Conservation (phyloP, 805 yeast genomes). For the Candida tibetensis region DNA sequence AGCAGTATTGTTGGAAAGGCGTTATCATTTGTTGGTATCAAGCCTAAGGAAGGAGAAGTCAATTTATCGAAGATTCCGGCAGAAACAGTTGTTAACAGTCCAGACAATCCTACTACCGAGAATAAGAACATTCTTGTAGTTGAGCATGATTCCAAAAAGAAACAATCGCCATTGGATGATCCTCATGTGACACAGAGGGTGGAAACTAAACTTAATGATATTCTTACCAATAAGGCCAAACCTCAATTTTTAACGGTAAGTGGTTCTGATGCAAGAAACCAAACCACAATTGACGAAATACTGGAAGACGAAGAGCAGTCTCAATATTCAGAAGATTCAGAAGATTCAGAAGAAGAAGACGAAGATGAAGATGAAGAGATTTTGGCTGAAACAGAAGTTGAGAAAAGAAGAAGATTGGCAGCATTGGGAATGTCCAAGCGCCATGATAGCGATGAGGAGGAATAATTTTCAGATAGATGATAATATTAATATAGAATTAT, state of each 20-base stretch:
- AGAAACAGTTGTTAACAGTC: conserved; percentile 6
- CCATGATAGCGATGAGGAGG: conserved; percentile 50
- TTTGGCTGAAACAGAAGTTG: conserved; percentile 60
- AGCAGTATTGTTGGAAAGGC: conserved; percentile 45
- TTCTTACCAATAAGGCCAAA: conserved; percentile 8
- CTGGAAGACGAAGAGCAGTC: conserved; percentile 6
- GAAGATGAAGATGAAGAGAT: conserved; percentile 22
- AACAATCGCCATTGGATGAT: conserved; percentile 12
- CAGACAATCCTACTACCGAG: neutral
- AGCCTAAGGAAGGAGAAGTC: conserved; percentile 15
- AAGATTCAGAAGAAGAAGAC: conserved; percentile 20
- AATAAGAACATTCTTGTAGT: conserved; percentile 9
- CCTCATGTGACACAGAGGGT: conserved; percentile 14
- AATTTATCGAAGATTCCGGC: conserved; percentile 4
- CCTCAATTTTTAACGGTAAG: neutral
- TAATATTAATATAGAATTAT: too few relatives aligned
- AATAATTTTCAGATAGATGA: conserved; percentile 13
- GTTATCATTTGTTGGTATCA: conserved; percentile 54
- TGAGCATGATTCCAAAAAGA: conserved; percentile 9
- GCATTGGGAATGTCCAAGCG: conserved; percentile 50
- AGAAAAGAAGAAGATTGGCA: conserved; percentile 58
- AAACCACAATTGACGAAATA: conserved; percentile 1
- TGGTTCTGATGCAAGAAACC: neutral
- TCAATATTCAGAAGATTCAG: conserved; percentile 17
- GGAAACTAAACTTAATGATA: conserved; percentile 17